Base-by-base conservation (phyloP, 2,329 filamentous ascomycete species). In the Diaporthe destruens region DNA sequence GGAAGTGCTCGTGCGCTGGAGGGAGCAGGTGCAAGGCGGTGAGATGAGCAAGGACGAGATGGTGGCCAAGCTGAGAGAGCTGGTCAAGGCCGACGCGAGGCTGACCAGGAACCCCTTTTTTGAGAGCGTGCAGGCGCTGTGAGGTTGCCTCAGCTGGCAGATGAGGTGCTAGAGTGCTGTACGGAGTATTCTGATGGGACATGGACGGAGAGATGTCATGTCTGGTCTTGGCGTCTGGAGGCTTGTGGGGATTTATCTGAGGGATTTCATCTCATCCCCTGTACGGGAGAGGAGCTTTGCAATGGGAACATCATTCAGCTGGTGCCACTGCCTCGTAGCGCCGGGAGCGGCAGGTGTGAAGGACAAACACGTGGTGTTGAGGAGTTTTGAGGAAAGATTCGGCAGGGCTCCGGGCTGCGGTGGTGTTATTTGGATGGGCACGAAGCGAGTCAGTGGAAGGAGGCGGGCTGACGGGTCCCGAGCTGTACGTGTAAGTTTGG, bases 1-100 rank as follows among this genome's bases (percentile, higher is more conserved):
- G 84, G 89, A 92, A 59, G 87, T 98, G 79, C 84, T 99, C 72
- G 84, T 93, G 53, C 89, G 90, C 80, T 99, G 96, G 96, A 98
- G 97, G 86, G 87, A 90, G 68, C 92, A 96, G 80, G 89, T 90
- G 14, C 84, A 89, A 72, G 87, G 82, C 1, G 89, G 87, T 39
- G 81, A 85, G 5, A 85, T 94, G 86, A 91, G 85, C 72, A 90
- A 91, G 77, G 91, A 93, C 76, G 91, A 97, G 80, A 95, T 96
- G 86, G 89, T 96, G 9, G 86, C 88, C 75, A 88, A 90, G 77
- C 91, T 98, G 88, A 92, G 90, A 80, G 93, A 95, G 77, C 82
- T 98, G 77, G 94, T 98, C 4, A 88, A 87, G 76, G 89, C 85
- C 2, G 93, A 98, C 80, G 86, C 92, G 77, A 91, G 89, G 79